Percentiles rank a stretch among this genome's conserved stretches.
Evolutionary conservation across 441 rosid genomes (phyloP).

Genomic region (Pelargonium australe): DNA sequence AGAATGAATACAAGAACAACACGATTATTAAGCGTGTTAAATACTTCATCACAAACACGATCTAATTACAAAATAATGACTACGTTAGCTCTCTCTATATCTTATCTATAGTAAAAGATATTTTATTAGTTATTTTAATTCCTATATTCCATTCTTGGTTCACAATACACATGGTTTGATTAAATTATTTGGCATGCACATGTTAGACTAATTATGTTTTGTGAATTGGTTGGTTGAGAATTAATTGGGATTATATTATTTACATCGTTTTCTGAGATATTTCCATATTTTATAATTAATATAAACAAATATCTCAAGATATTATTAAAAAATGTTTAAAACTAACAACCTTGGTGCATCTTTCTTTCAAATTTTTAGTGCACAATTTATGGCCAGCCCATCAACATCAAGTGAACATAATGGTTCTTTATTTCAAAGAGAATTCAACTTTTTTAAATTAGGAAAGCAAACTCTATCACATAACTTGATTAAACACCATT

Average conservation of each 20-base stretch:
- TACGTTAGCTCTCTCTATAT: too few species aligned
- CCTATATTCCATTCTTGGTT: neutral
- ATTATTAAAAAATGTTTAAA: too few species aligned
- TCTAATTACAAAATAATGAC: too few species aligned
- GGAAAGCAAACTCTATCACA: too few species aligned
- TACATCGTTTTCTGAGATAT: slow-evolving; percentile 7
- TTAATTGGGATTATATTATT: neutral
- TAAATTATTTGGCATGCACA: neutral
- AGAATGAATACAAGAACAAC: too few species aligned
- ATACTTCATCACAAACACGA: too few species aligned
- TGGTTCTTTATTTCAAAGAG: too few species aligned
- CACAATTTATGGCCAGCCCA: neutral
- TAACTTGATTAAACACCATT: too few species aligned
- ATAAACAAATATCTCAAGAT: slow-evolving; percentile 16
- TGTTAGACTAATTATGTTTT: neutral
- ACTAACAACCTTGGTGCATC: neutral
- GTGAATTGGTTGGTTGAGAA: neutral
- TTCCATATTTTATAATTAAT: slow-evolving; percentile 2
- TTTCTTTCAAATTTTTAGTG: neutral
- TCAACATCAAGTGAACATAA: neutral
- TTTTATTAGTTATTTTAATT: neutral
- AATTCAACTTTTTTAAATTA: too few species aligned
- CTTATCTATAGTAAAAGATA: too few species aligned
- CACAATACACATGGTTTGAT: neutral
- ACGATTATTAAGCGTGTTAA: too few species aligned